These are phyloP conservation scores for Datisca glomerata DNA, from an alignment of 306 rosid genomes.

Conservation along the genomic window DNA sequence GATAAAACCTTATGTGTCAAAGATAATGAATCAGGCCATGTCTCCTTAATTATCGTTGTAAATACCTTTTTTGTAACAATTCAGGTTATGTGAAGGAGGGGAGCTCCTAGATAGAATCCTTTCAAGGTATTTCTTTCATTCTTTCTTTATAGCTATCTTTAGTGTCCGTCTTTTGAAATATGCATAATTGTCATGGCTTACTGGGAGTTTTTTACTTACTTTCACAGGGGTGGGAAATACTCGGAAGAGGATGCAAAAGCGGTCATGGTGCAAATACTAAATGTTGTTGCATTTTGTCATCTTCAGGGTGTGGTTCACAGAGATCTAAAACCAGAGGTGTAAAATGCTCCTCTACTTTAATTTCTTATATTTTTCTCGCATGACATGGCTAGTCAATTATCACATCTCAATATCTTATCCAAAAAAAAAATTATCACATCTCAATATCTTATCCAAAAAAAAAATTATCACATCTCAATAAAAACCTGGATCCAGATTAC, in stretches of 20 bases:
- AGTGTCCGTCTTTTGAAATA: constrained; percentile 7
- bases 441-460: no score
- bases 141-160: background rate
- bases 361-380: no score
- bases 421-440: no score
- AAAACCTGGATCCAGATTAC: no score
- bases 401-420: no score
- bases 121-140: constrained; percentile 52
- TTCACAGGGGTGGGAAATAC: constrained; percentile 86
- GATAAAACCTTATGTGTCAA: no score
- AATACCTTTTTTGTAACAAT: constrained; percentile 8
- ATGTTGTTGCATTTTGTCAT: constrained; percentile 92
- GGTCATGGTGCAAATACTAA: constrained; percentile 90
- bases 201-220: constrained; percentile 15
- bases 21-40: no score
- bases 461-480: no score
- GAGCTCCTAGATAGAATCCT: constrained; percentile 95
- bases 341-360: no score
- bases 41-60: background rate
- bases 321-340: constrained; percentile 98
- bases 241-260: constrained; percentile 95
- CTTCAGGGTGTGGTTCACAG: constrained; percentile 99
- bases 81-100: constrained; percentile 99
- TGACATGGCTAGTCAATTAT: no score
- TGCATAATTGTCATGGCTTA: constrained; percentile 12